Percentiles rank a stretch among this genome's conserved stretches.
These are phyloP conservation scores for Verbena officinalis DNA, from an alignment of 257 asterid species.

Conservation along the genomic window DNA sequence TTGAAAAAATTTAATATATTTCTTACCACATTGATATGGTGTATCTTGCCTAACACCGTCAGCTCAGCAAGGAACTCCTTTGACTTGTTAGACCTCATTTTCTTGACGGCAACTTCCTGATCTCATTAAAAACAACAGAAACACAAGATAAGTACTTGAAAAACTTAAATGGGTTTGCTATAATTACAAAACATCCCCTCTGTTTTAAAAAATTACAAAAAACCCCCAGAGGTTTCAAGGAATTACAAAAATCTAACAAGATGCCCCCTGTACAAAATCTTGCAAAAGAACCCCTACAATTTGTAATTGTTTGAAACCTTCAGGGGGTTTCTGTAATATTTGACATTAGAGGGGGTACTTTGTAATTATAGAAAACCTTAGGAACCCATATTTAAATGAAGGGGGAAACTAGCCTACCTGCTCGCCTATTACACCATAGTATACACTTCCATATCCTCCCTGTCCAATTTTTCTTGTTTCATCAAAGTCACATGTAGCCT, in stretches of 20 bases:
- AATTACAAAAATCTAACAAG: too few relatives aligned
- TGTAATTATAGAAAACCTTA: too few relatives aligned
- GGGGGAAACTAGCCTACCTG: slow-evolving; percentile 46
- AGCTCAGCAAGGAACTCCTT: slow-evolving; percentile 90
- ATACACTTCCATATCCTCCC: slow-evolving; percentile 90
- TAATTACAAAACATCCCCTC: too few relatives aligned
- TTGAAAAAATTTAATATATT: slow-evolving; percentile 28
- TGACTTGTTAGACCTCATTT: slow-evolving; percentile 83
- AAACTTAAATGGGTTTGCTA: too few relatives aligned
- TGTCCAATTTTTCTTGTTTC: slow-evolving; percentile 69
- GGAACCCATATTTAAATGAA: neutral
- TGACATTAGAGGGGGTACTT: too few relatives aligned
- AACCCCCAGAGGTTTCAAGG: too few relatives aligned
- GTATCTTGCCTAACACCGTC: slow-evolving; percentile 78
- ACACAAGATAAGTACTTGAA: too few relatives aligned
- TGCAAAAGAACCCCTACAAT: too few relatives aligned
- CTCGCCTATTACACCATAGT: slow-evolving; percentile 55
- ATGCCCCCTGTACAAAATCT: too few relatives aligned
- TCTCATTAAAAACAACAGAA: neutral
- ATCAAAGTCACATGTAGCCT: slow-evolving; percentile 69
- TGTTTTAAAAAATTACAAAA: too few relatives aligned
- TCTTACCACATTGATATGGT: slow-evolving; percentile 87
- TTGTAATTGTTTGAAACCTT: too few relatives aligned
- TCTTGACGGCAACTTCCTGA: slow-evolving; percentile 89
- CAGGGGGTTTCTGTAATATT: too few relatives aligned